A percentile compares a stretch with the other conserved stretches of the same genome.
These are phyloP conservation scores for Chenopodium formosanum DNA, from an alignment of 148 eudicot genomes.

Conservation along the genomic window DNA sequence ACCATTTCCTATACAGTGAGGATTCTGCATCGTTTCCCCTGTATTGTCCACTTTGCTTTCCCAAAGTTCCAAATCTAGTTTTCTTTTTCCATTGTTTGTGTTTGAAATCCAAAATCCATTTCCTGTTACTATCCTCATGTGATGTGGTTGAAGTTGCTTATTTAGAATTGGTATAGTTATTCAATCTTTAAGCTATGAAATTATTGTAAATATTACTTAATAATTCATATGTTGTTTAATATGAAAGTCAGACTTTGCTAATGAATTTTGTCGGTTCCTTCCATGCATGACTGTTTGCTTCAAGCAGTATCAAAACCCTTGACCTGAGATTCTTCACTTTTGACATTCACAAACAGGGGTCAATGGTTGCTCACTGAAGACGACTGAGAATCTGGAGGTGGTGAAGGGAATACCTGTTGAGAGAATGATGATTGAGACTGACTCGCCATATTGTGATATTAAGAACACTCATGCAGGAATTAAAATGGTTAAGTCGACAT, in stretches of 20 bases:
- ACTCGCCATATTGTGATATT: conserved; percentile 97
- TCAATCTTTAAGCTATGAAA: background rate
- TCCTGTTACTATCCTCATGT: background rate
- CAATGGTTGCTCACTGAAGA: conserved; percentile 94
- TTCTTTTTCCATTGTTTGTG: background rate
- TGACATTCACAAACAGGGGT: conserved; percentile 48
- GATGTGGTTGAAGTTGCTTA: background rate
- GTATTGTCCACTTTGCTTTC: no score
- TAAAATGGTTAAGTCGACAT: conserved; percentile 63
- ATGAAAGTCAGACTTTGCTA: no score
- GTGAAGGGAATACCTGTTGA: conserved; percentile 82
- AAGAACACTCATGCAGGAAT: conserved; percentile 98
- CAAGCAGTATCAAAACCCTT: background rate
- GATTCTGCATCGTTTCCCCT: background rate
- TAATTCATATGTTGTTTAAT: background rate
- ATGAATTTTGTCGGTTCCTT: background rate
- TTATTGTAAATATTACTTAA: background rate
- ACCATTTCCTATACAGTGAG: background rate
- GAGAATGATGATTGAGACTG: conserved; percentile 97
- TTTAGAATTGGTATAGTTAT: background rate
- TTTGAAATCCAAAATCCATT: conserved; percentile 2
- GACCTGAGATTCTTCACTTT: background rate
- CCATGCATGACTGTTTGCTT: background rate
- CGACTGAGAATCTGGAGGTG: conserved; percentile 81
- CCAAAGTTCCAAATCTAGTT: background rate